These are phyloP conservation scores for Trichosporon coremiiforme DNA, from an alignment of 1,284 basidiomycete species.

Conservation along the genomic window DNA sequence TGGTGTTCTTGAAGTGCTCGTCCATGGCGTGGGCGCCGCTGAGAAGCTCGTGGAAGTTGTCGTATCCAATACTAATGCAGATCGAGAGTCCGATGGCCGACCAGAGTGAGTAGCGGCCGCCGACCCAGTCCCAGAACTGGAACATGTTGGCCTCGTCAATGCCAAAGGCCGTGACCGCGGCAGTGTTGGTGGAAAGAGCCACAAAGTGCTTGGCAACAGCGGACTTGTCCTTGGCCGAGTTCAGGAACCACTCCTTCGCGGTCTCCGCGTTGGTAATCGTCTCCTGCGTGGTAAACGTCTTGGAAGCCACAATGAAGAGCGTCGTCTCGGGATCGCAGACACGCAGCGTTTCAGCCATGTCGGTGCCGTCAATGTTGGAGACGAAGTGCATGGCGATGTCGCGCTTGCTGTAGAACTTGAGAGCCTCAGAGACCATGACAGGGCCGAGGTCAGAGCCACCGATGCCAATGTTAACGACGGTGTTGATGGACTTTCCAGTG, in stretches of 20 bases:
- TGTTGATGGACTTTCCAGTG: conserved; percentile 90
- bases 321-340: conserved; percentile 88
- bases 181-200: conserved; percentile 93
- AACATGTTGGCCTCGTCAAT: conserved; percentile 96
- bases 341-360: conserved; percentile 85
- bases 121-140: conserved; percentile 99
- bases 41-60: conserved; percentile 89
- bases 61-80: conserved; percentile 87
- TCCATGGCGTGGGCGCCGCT: conserved; percentile 97
- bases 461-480: conserved; percentile 98
- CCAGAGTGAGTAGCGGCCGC: conserved; percentile 97
- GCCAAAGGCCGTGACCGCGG: conserved; percentile 92
- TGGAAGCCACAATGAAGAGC: conserved; percentile 94
- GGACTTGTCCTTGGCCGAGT: conserved; percentile 75
- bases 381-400: conserved; percentile 88
- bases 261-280: conserved; percentile 97
- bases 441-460: conserved; percentile 97
- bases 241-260: conserved; percentile 93
- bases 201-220: conserved; percentile 99
- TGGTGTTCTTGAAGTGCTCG: conserved; percentile 87
- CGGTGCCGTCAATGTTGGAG: conserved; percentile 98
- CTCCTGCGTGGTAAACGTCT: conserved; percentile 99
- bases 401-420: conserved; percentile 89
- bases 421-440: conserved; percentile 97
- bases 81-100: conserved; percentile 96